Evolutionary conservation across 371 early-diverging fungal species (phyloP).

Genomic region (Mortierella sp.): DNA sequence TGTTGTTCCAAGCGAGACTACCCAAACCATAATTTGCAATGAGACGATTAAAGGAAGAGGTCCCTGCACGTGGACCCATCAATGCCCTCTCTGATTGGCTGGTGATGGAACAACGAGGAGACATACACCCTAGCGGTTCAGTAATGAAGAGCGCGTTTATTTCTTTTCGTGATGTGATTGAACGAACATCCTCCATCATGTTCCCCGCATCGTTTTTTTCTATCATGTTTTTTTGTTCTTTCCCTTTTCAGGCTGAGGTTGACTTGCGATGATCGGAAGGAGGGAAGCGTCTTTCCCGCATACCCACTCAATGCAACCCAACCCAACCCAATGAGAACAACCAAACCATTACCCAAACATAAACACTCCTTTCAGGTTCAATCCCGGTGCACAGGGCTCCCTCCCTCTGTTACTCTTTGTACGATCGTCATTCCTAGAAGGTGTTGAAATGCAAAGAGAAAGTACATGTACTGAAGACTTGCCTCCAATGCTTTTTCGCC

Average conservation of each 20-base stretch:
- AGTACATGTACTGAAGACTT: neutral
- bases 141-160: neutral
- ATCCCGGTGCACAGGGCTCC: neutral
- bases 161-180: neutral
- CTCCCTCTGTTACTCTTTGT: neutral
- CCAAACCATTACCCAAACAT: no score
- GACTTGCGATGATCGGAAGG: no score
- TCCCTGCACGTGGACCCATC: conserved; percentile 10
- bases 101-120: neutral
- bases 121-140: neutral
- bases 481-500: neutral
- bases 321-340: neutral
- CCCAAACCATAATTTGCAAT: conserved; percentile 1
- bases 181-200: neutral
- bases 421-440: neutral
- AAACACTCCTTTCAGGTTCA: neutral
- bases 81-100: neutral
- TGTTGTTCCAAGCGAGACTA: neutral
- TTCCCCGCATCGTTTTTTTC: neutral
- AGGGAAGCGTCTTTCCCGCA: no score
- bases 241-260: no score
- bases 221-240: neutral
- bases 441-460: neutral
- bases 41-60: neutral
- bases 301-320: neutral